Evolutionary conservation across 345 rosid genomes (phyloP), one percentile per base, ranked within the genome.

Genomic region (Arabis alpina): DNA sequence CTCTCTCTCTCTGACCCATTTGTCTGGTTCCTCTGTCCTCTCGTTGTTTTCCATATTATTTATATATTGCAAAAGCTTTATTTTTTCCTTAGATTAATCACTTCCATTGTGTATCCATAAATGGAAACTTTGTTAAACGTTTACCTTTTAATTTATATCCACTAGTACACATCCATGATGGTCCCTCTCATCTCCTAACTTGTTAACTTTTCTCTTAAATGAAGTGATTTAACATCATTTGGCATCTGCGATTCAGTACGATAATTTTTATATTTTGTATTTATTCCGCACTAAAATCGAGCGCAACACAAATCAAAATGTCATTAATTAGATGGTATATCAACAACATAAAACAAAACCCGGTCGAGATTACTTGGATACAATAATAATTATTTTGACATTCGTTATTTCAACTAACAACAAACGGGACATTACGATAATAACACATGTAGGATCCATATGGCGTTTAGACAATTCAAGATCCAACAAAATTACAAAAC

Each of bases 381-480:
- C 15, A 3, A 28, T 52, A 41, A 44, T 43, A 44, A 10, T 58
- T 36, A 36, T 36, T 36, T 8, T 36, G 1, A 10, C 37, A 34
- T 34, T 34, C 37, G 7, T 28, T 28, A 5, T 19, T 19, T 19
- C 23, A 19, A 28, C 36, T 36, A 36, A 8, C 51, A 60, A 36
- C 34, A 59, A 61, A 30, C 14, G 4, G 30, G 60, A 12, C 70
- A 69, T 56, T 39, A 19, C 25, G 63, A 32, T 76, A 36, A 75
- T n/a, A 63, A 49, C 42, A 56, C 49, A 55, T 24, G 41, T 55
- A 49, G 71, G 61, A 55, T 54, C 43, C 42, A 43, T 34, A 34
- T 45, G 57, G 68, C 77, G 81, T 79, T 78, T 25, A 81, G 76
- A 39, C 77, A 80, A 78, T 73, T 75, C 45, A 65, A 71, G 74